Evolutionary conservation across 768 basidiomycete genomes (phyloP).

Genomic region (Auriscalpium orientale): DNA sequence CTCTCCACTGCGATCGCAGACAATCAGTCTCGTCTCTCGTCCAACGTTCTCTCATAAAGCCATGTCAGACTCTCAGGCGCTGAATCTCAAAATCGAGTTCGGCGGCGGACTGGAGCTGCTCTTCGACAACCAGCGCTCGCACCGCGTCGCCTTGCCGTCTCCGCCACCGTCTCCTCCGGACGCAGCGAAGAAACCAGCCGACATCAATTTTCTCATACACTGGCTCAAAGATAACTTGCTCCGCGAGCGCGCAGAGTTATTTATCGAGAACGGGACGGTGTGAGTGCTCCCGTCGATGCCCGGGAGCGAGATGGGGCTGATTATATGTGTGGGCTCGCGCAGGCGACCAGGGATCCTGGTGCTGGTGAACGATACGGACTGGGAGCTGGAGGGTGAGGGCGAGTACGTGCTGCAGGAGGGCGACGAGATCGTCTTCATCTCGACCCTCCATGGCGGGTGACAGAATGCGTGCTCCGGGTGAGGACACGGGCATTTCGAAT

Average conservation of each 20-base stretch:
- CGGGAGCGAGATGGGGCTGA: conserved; percentile 2
- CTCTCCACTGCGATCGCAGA: not conserved
- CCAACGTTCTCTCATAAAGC: not conserved
- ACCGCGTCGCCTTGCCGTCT: conserved; percentile 34
- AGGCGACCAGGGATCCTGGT: conserved; percentile 97
- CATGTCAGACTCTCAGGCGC: not conserved
- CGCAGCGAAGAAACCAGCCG: conserved; percentile 36
- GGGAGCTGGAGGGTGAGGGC: conserved; percentile 95
- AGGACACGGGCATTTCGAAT: not conserved
- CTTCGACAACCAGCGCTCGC: conserved; percentile 62
- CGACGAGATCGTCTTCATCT: conserved; percentile 95
- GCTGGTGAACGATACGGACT: conserved; percentile 94
- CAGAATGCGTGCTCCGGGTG: too few species aligned
- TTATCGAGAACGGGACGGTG: conserved; percentile 84
- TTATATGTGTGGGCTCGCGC: not conserved
- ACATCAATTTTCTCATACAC: conserved; percentile 71
- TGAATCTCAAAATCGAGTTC: conserved; percentile 61
- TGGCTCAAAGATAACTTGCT: conserved; percentile 73
- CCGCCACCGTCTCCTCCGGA: conserved; percentile 1
- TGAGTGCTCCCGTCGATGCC: conserved; percentile 35
- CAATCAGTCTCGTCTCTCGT: not conserved
- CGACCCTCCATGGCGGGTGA: conserved; percentile 87
- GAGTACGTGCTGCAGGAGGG: conserved; percentile 58
- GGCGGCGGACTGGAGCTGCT: conserved; percentile 82
- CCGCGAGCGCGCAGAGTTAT: conserved; percentile 81